Percentiles rank a stretch among this genome's conserved stretches.
Conservation (phyloP, 2,329 filamentous ascomycete genomes). For the Pleoardoris graminearum region DNA sequence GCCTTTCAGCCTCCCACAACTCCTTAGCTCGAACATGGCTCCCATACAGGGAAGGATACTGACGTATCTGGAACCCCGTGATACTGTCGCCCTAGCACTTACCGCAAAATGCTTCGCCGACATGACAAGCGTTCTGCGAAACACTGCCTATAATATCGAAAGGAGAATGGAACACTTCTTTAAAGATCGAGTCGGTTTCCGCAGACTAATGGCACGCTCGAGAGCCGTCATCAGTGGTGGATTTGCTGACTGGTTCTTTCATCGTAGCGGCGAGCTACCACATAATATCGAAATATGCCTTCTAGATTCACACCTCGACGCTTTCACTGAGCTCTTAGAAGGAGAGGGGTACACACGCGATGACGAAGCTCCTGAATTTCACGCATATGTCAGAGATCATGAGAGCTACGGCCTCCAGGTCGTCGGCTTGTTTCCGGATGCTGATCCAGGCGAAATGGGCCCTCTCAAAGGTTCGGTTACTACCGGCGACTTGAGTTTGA, state of each 20-base stretch:
- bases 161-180: not conserved
- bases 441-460: not conserved
- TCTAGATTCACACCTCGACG: no score
- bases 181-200: conserved; percentile 3
- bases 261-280: not conserved
- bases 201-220: not conserved
- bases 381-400: no score
- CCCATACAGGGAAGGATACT: not conserved
- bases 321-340: no score
- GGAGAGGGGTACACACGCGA: no score
- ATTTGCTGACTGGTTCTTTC: not conserved
- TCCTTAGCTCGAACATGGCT: not conserved
- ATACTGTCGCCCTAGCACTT: not conserved
- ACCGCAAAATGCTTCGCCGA: not conserved
- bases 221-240: not conserved
- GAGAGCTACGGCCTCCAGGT: no score
- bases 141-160: not conserved
- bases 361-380: no score
- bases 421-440: not conserved
- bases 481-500: conserved; percentile 1
- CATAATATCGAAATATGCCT: not conserved
- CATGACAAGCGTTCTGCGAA: not conserved
- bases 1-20: no score
- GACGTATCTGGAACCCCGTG: not conserved
- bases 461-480: not conserved